Conservation (phyloP, 805 yeast genomes). For the Metschnikowia drakensbergensis region DNA sequence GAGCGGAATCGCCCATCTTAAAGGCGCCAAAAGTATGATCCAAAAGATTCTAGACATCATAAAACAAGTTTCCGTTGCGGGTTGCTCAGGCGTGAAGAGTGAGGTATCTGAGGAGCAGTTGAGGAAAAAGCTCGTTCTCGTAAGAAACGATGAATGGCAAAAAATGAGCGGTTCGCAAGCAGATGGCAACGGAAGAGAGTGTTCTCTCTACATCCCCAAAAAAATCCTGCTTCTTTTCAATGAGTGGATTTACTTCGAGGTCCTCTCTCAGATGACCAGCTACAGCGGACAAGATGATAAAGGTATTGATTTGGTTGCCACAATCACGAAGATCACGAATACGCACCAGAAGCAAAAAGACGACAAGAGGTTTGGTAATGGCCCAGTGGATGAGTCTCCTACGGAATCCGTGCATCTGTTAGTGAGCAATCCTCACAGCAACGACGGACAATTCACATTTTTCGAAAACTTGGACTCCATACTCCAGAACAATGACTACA, state of each 20-base stretch:
- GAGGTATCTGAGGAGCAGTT: conserved; percentile 1
- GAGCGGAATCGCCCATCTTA: conserved; percentile 65
- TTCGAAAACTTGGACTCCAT: conserved; percentile 41
- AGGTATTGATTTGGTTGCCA: conserved; percentile 40
- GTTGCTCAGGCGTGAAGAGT: neutral
- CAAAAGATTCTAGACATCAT: conserved; percentile 39
- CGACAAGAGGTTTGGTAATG: neutral
- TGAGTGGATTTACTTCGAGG: conserved; percentile 67
- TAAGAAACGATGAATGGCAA: conserved; percentile 32
- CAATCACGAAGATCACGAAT: conserved; percentile 34
- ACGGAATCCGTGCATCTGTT: conserved; percentile 26
- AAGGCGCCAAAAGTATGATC: conserved; percentile 63
- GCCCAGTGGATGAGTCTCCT: conserved; percentile 9
- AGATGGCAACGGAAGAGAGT: neutral
- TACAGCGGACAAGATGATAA: conserved; percentile 43
- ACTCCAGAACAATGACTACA: conserved; percentile 34
- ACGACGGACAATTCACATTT: conserved; percentile 21
- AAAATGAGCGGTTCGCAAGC: conserved; percentile 16
- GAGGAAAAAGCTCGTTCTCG: conserved; percentile 27
- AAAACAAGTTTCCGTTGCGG: conserved; percentile 17
- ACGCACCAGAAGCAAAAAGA: conserved; percentile 18
- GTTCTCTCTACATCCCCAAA: conserved; percentile 29
- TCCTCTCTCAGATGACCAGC: conserved; percentile 61
- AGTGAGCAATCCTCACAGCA: conserved; percentile 1
- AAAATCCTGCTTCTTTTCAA: conserved; percentile 53